phyloP scores from a whole-genome alignment of 495 filamentous ascomycete species.

The Xylaria castorea region DNA sequence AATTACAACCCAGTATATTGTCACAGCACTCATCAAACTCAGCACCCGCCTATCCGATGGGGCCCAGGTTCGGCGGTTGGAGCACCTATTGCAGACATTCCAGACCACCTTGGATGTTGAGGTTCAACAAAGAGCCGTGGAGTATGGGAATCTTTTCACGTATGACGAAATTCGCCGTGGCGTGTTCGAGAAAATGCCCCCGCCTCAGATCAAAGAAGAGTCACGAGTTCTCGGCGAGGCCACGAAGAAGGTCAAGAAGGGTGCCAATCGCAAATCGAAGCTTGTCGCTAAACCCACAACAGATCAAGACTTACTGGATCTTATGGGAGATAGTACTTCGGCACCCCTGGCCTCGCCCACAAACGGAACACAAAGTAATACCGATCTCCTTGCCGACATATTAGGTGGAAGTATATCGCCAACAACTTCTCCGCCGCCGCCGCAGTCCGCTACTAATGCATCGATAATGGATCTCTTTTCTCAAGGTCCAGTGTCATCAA shows the following conservation, averaged over 20 bases:
- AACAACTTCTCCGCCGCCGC: slow-evolving; percentile 59
- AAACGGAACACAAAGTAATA: slow-evolving; percentile 76
- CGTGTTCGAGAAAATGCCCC: slow-evolving; percentile 95
- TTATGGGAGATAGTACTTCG: slow-evolving; percentile 80
- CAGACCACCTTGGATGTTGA: slow-evolving; percentile 89
- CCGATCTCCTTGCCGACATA: slow-evolving; percentile 89
- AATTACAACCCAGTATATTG: slow-evolving; percentile 90
- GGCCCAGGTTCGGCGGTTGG: slow-evolving; percentile 82
- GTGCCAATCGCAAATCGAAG: slow-evolving; percentile 75
- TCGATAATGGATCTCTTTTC: slow-evolving; percentile 89
- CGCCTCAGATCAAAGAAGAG: slow-evolving; percentile 94
- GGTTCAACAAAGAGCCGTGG: slow-evolving; percentile 92
- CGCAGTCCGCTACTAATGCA: slow-evolving; percentile 64
- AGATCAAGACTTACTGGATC: slow-evolving; percentile 89
- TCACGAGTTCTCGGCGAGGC: slow-evolving; percentile 89
- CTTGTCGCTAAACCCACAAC: slow-evolving; percentile 72
- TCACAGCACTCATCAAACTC: slow-evolving; percentile 94
- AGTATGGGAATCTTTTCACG: slow-evolving; percentile 91
- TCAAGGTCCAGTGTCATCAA: slow-evolving; percentile 37
- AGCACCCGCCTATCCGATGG: slow-evolving; percentile 85
- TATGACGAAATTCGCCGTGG: slow-evolving; percentile 87
- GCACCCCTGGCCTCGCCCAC: slow-evolving; percentile 55
- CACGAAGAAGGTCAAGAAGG: slow-evolving; percentile 79
- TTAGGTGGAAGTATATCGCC: slow-evolving; percentile 67
- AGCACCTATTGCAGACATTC: slow-evolving; percentile 74